Evolutionary conservation across 495 filamentous ascomycete genomes (phyloP).

Genomic region (Venustampulla echinocandica): DNA sequence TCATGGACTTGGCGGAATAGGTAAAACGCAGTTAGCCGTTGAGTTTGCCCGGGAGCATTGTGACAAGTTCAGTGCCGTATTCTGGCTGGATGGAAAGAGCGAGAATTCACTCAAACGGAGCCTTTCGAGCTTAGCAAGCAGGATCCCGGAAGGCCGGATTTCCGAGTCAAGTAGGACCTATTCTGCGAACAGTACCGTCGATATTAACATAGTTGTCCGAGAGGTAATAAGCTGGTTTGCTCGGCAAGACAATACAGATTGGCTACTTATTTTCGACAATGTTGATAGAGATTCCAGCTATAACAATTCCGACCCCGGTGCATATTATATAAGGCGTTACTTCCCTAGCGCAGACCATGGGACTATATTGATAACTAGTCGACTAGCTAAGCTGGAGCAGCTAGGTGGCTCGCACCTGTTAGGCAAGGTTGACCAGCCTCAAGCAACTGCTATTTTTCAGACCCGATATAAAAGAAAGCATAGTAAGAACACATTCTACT

Average conservation of each 20-base stretch:
- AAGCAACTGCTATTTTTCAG: constrained; percentile 23
- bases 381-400: constrained; percentile 23
- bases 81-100: constrained; percentile 22
- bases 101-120: constrained; percentile 29
- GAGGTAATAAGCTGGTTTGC: no score
- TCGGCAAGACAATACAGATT: constrained; percentile 30
- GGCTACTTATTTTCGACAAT: constrained; percentile 37
- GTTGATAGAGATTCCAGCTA: constrained; percentile 27
- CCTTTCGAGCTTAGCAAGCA: constrained; percentile 20
- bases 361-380: constrained; percentile 34
- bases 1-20: constrained; percentile 18
- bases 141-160: constrained; percentile 22
- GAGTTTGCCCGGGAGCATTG: constrained; percentile 16
- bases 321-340: constrained; percentile 30
- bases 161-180: constrained; percentile 5
- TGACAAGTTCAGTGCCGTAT: constrained; percentile 17
- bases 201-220: constrained; percentile 23
- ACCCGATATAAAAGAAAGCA: constrained; percentile 23
- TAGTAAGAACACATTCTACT: no score
- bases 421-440: no score
- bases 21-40: constrained; percentile 23
- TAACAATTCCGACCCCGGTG: constrained; percentile 7
- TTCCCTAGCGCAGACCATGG: constrained; percentile 28
- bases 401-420: no score
- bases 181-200: constrained; percentile 15